Conservation (phyloP, 73 alveolate genomes). For the Symbiodinium pilosum region DNA sequence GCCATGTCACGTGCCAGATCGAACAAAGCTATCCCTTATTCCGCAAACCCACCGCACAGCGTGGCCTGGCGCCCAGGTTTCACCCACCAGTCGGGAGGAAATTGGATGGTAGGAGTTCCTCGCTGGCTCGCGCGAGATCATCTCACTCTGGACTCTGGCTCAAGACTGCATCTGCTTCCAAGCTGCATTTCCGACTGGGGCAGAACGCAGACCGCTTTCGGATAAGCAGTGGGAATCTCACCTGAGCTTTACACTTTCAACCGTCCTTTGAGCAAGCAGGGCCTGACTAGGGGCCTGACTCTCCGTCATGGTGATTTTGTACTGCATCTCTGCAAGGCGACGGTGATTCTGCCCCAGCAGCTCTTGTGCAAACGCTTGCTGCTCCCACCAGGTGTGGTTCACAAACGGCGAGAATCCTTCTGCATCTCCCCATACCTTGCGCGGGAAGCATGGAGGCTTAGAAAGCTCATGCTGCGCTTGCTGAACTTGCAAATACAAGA, state of each 20-base stretch:
- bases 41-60: not conserved
- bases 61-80: conserved; percentile 90
- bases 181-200: conserved; percentile 40
- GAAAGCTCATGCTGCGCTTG: not conserved
- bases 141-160: not conserved
- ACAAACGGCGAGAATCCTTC: conserved; percentile 21
- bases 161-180: not conserved
- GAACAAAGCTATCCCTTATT: too few relatives aligned
- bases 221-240: conserved; percentile 3
- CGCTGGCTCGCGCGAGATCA: not conserved
- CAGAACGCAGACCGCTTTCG: conserved; percentile 7
- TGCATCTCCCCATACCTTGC: conserved; percentile 42
- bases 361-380: conserved; percentile 68
- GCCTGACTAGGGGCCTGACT: not conserved
- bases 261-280: not conserved
- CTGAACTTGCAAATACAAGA: not conserved
- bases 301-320: not conserved
- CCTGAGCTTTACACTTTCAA: too few relatives aligned
- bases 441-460: not conserved
- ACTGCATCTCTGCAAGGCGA: not conserved
- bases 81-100: conserved; percentile 80
- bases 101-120: conserved; percentile 91
- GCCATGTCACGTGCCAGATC: too few relatives aligned
- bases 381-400: conserved; percentile 94
- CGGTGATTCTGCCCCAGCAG: conserved; percentile 16